Evolutionary conservation across 1,284 basidiomycete genomes (phyloP).

Genomic region (Vanrija sp.): DNA sequence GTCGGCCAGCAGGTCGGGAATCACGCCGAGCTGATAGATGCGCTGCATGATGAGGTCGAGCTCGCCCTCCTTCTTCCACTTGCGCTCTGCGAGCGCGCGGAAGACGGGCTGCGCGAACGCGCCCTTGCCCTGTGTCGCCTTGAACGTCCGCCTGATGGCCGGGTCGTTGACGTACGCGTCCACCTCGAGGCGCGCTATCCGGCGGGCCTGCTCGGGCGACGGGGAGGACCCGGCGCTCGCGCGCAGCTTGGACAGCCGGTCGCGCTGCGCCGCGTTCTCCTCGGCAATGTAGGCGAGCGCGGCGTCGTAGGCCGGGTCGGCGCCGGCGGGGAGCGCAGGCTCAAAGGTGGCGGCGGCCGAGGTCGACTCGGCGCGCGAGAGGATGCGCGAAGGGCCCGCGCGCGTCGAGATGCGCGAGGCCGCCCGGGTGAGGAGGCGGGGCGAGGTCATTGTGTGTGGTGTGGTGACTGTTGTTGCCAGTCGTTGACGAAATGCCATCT

Average conservation of each 20-base stretch:
- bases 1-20: conserved; percentile 77
- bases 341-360: conserved; percentile 26
- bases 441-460: conserved; percentile 11
- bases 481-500: too few species aligned
- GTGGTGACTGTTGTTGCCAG: too few species aligned
- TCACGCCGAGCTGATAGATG: conserved; percentile 78
- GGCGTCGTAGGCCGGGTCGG: conserved; percentile 43
- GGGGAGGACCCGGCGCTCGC: conserved; percentile 5
- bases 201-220: conserved; percentile 6
- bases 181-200: conserved; percentile 35
- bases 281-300: conserved; percentile 36
- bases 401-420: conserved; percentile 7
- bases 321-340: conserved; percentile 38
- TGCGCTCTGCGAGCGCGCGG: conserved; percentile 73
- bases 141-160: conserved; percentile 31
- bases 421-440: conserved; percentile 15
- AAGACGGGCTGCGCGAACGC: conserved; percentile 60
- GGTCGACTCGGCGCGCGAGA: conserved; percentile 15
- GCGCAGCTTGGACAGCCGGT: conserved; percentile 1
- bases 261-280: conserved; percentile 2
- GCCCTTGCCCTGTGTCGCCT: conserved; percentile 33
- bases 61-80: conserved; percentile 77
- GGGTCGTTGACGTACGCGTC: conserved; percentile 45
- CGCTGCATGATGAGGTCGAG: conserved; percentile 90
- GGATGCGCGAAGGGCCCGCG: conserved; percentile 14